Conservation (phyloP, 805 yeast genomes). For the Ogataea siamensis region DNA sequence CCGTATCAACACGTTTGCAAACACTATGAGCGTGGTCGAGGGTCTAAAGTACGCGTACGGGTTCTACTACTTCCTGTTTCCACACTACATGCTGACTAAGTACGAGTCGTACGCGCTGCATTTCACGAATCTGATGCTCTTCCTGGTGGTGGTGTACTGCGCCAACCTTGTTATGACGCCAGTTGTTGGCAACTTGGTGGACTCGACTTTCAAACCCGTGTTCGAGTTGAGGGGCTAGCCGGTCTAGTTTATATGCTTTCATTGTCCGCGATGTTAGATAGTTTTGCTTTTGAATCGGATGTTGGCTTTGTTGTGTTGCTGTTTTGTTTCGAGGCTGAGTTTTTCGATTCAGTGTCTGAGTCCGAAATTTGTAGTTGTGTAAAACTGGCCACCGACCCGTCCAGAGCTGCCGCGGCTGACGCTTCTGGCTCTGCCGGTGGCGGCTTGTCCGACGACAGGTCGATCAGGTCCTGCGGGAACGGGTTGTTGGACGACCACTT, state of each 20-base stretch:
- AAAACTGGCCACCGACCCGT: constrained; percentile 3
- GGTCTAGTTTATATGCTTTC: constrained; percentile 4
- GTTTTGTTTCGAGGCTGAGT: background rate
- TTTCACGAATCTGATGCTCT: constrained; percentile 14
- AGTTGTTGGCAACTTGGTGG: constrained; percentile 10
- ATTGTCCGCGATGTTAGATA: background rate
- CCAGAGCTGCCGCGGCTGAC: background rate
- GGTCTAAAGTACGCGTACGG: constrained; percentile 22
- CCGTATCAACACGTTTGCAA: background rate
- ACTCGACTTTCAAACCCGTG: constrained; percentile 1
- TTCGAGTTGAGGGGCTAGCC: constrained; percentile 5
- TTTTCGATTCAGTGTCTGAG: constrained; percentile 4
- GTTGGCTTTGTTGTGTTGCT: background rate
- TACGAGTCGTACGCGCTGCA: constrained; percentile 36
- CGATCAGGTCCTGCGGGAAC: constrained; percentile 25
- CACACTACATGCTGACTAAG: constrained; percentile 48
- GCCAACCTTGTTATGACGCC: constrained; percentile 16
- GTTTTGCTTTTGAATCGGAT: background rate
- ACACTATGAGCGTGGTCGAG: constrained; percentile 10
- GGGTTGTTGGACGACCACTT: constrained; percentile 30
- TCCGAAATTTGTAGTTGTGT: constrained; percentile 12
- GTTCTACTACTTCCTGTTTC: constrained; percentile 44
- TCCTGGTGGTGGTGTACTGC: constrained; percentile 16
- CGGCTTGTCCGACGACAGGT: constrained; percentile 9
- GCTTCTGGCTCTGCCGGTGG: background rate